Evolutionary conservation across 2,329 filamentous ascomycete genomes (phyloP).

Genomic region (Fusarium domesticum): DNA sequence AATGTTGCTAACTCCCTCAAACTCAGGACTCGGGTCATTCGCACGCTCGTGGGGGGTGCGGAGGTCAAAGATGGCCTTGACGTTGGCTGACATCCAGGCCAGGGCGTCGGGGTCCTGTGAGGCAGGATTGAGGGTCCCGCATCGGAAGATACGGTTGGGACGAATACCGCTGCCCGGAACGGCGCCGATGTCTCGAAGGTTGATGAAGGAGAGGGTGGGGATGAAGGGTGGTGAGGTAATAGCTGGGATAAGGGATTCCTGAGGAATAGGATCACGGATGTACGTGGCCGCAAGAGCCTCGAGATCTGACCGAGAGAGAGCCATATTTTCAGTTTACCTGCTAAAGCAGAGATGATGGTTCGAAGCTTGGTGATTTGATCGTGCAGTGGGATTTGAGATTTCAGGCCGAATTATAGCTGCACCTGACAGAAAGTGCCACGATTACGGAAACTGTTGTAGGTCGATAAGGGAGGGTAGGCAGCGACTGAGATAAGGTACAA

Average conservation of each 20-base stretch:
- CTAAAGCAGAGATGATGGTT: neutral
- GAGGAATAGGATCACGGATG: conserved; percentile 38
- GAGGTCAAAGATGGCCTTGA: conserved; percentile 51
- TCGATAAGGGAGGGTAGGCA: no score
- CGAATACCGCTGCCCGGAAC: conserved; percentile 42
- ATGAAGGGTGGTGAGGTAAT: conserved; percentile 47
- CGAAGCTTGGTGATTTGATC: neutral
- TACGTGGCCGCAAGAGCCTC: conserved; percentile 43
- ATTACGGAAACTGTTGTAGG: no score
- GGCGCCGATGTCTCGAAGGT: conserved; percentile 50
- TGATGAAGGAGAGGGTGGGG: conserved; percentile 46
- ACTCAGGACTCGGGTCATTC: conserved; percentile 41
- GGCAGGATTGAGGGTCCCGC: conserved; percentile 41
- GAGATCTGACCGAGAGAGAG: conserved; percentile 25
- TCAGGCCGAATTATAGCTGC: no score
- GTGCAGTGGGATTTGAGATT: neutral
- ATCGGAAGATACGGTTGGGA: conserved; percentile 44
- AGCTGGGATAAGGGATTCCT: conserved; percentile 35
- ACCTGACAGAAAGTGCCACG: no score
- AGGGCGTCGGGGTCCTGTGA: conserved; percentile 29
- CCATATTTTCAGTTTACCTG: conserved; percentile 11
- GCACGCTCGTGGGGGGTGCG: conserved; percentile 45
- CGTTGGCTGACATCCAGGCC: conserved; percentile 36
- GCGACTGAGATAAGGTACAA: no score
- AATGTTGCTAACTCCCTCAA: conserved; percentile 45